Evolutionary conservation across 352 stramenopile species (phyloP).

Genomic region (Pythium utonaiense): DNA sequence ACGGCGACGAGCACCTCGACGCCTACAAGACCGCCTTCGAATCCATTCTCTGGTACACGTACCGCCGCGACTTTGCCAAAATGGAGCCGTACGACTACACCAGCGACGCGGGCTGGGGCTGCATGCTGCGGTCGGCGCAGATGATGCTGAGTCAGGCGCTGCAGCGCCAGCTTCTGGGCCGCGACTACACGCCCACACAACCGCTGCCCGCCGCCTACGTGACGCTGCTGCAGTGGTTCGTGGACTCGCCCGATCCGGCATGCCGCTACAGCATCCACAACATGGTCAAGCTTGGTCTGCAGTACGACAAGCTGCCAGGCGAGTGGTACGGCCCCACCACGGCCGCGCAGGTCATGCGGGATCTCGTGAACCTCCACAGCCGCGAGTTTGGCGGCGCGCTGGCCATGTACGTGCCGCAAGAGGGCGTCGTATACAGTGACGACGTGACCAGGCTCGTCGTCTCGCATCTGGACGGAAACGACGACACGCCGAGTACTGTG

Average conservation of each 20-base stretch:
- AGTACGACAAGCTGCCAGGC: conserved; percentile 89
- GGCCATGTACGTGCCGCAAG: conserved; percentile 80
- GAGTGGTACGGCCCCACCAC: conserved; percentile 93
- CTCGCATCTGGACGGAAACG: conserved; percentile 41
- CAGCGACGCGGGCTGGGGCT: conserved; percentile 94
- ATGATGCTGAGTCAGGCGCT: conserved; percentile 93
- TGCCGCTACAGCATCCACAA: conserved; percentile 90
- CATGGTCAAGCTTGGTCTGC: conserved; percentile 88
- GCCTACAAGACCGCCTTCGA: conserved; percentile 59
- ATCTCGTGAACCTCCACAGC: conserved; percentile 75
- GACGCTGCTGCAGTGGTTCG: conserved; percentile 80
- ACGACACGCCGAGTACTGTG: conserved; percentile 1
- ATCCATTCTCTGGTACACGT: conserved; percentile 87
- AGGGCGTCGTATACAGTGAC: conserved; percentile 79
- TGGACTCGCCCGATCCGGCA: conserved; percentile 65
- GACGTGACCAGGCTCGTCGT: conserved; percentile 71
- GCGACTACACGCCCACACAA: conserved; percentile 38
- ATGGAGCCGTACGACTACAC: conserved; percentile 88
- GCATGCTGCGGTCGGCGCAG: conserved; percentile 94
- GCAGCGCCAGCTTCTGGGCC: conserved; percentile 67
- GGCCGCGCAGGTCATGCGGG: conserved; percentile 83
- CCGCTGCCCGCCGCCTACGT: conserved; percentile 38
- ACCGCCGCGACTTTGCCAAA: conserved; percentile 81
- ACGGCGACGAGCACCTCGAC: conserved; percentile 35
- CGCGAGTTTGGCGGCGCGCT: conserved; percentile 40